Percentiles rank a stretch among this genome's conserved stretches.
Conservation (phyloP, 169 alveolate species). For the Eimeria brunetti region DNA sequence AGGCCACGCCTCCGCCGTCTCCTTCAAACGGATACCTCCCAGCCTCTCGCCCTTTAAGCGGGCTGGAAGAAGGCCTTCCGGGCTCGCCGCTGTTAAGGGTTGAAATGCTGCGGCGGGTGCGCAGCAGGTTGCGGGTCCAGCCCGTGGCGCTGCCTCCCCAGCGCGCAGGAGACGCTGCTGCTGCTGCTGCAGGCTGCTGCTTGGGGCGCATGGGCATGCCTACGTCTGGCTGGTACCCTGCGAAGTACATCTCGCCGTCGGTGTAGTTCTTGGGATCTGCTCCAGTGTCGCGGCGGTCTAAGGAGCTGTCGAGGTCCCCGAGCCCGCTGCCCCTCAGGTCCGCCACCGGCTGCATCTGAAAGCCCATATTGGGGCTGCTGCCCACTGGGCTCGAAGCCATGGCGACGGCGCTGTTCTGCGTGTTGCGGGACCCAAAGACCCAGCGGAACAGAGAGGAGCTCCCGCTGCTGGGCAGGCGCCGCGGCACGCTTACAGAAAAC, state of each 20-base stretch:
- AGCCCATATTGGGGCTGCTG: slow-evolving; percentile 2
- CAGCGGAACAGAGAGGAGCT: slow-evolving; percentile 53
- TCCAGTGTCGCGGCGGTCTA: slow-evolving; percentile 43
- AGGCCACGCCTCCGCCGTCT: not conserved
- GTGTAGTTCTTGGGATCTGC: slow-evolving; percentile 47
- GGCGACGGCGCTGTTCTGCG: slow-evolving; percentile 3
- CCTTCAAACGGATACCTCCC: not conserved
- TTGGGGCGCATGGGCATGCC: not conserved
- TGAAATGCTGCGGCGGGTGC: slow-evolving; percentile 46
- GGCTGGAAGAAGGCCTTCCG: not conserved
- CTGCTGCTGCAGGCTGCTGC: slow-evolving; percentile 2
- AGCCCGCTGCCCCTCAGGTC: not conserved
- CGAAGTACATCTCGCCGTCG: slow-evolving; percentile 25
- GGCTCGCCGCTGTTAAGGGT: slow-evolving; percentile 15
- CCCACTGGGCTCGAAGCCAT: slow-evolving; percentile 13
- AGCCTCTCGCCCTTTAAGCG: slow-evolving; percentile 2
- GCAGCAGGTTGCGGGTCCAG: slow-evolving; percentile 45
- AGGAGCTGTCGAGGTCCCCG: not conserved
- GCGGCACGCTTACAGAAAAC: slow-evolving; percentile 6
- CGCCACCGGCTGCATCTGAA: not conserved
- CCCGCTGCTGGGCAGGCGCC: slow-evolving; percentile 64
- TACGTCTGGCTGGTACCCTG: slow-evolving; percentile 4
- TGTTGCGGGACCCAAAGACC: slow-evolving; percentile 40
- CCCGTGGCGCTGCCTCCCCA: not conserved
- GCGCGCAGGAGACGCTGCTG: slow-evolving; percentile 13